Evolutionary conservation across 805 yeast species (phyloP).

Genomic region (Candida andamanensis): DNA sequence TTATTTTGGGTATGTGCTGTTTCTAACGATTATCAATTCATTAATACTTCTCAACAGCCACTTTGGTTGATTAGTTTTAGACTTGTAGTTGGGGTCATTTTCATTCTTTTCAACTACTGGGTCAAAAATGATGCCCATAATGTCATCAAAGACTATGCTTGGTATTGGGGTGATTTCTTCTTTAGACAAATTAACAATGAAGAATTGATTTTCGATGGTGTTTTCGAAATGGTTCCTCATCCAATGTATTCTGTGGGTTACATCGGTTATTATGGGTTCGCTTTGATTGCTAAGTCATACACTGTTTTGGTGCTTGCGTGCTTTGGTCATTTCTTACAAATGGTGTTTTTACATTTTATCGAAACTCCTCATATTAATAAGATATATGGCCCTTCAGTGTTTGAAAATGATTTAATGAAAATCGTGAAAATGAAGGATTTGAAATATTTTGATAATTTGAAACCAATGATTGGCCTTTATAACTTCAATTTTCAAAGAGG

Average conservation of each 20-base stretch:
- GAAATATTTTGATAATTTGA: constrained; percentile 35
- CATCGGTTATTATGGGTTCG: constrained; percentile 81
- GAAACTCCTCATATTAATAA: constrained; percentile 86
- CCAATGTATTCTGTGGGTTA: constrained; percentile 92
- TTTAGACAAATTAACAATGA: constrained; percentile 60
- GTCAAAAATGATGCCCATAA: constrained; percentile 84
- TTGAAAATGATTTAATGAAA: constrained; percentile 31
- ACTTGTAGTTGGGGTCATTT: constrained; percentile 51
- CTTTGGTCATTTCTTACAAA: constrained; percentile 72
- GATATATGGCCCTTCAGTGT: constrained; percentile 54
- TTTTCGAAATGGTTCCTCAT: constrained; percentile 84
- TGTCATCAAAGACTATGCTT: constrained; percentile 83
- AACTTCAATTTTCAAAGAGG: constrained; percentile 62
- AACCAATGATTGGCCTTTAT: constrained; percentile 54
- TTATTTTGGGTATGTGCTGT: constrained; percentile 50
- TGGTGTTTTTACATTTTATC: constrained; percentile 65
- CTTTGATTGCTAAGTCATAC: constrained; percentile 70
- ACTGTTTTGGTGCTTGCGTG: constrained; percentile 64
- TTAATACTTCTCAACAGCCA: constrained; percentile 30
- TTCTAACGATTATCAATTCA: constrained; percentile 29
- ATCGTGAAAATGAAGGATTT: constrained; percentile 46
- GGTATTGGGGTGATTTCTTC: constrained; percentile 96
- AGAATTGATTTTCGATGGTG: constrained; percentile 80
- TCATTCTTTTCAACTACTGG: constrained; percentile 74
- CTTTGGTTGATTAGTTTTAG: constrained; percentile 44